These are phyloP conservation scores for Furculomyces boomerangus DNA, from an alignment of 371 early-diverging fungal species.

Conservation along the genomic window DNA sequence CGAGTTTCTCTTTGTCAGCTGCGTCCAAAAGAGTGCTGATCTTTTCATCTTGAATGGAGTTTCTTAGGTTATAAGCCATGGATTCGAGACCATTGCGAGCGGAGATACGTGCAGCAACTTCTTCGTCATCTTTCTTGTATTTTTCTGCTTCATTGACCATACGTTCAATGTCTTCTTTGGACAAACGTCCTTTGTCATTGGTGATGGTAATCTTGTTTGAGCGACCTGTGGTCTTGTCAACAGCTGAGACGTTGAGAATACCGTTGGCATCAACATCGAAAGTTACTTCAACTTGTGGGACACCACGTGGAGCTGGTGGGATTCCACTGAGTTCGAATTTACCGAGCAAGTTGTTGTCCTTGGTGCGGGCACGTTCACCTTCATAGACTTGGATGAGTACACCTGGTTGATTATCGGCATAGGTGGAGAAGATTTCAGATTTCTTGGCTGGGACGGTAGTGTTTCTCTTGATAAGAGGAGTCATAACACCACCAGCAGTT, in stretches of 20 bases:
- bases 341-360: constrained; percentile 92
- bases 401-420: constrained; percentile 94
- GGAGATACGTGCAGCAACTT: constrained; percentile 63
- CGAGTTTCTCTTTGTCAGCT: constrained; percentile 70
- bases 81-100: constrained; percentile 87
- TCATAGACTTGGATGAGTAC: constrained; percentile 96
- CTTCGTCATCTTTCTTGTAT: constrained; percentile 90
- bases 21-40: constrained; percentile 58
- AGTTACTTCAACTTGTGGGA: constrained; percentile 95
- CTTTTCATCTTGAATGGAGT: constrained; percentile 74
- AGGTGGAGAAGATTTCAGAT: constrained; percentile 95
- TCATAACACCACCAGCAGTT: constrained; percentile 97
- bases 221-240: constrained; percentile 87
- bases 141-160: constrained; percentile 93
- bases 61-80: constrained; percentile 85
- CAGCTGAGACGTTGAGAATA: constrained; percentile 91
- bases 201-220: constrained; percentile 94
- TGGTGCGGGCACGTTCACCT: constrained; percentile 92
- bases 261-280: constrained; percentile 97
- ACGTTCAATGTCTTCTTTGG: constrained; percentile 93
- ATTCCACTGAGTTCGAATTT: constrained; percentile 94
- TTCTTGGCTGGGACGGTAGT: constrained; percentile 95
- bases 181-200: constrained; percentile 95
- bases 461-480: constrained; percentile 90
- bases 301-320: constrained; percentile 91